A percentile compares a stretch with the other conserved stretches of the same genome.
These are phyloP conservation scores for Peribolospora baueri DNA, from an alignment of 768 basidiomycete genomes.

Conservation along the genomic window DNA sequence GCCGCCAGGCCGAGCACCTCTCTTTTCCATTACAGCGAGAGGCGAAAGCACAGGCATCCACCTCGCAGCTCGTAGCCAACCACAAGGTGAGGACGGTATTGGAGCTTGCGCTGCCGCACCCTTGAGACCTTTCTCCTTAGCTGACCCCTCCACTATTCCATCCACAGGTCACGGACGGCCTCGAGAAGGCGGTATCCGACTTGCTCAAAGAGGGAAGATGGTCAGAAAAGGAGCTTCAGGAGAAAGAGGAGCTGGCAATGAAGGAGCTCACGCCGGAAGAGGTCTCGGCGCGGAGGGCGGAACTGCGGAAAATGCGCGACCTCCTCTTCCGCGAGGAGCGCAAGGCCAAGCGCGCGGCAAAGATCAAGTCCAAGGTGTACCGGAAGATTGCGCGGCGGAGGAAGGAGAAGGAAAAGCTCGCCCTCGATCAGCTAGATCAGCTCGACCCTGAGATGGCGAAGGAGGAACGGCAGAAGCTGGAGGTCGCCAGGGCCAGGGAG, in stretches of 20 bases:
- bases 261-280: slow-evolving; percentile 67
- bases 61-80: too few species aligned
- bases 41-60: too few species aligned
- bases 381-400: slow-evolving; percentile 60
- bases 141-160: not conserved
- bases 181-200: slow-evolving; percentile 61
- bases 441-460: slow-evolving; percentile 32
- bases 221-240: slow-evolving; percentile 45
- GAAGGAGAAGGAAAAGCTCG: slow-evolving; percentile 31
- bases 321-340: slow-evolving; percentile 78
- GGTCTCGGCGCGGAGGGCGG: slow-evolving; percentile 50
- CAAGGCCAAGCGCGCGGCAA: slow-evolving; percentile 67
- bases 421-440: slow-evolving; percentile 24
- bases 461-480: slow-evolving; percentile 36
- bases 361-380: slow-evolving; percentile 91
- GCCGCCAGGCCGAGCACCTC: too few species aligned
- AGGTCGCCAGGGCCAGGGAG: slow-evolving; percentile 60
- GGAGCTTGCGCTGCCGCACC: too few species aligned
- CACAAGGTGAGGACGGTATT: too few species aligned
- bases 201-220: slow-evolving; percentile 62
- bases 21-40: too few species aligned
- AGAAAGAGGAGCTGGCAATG: slow-evolving; percentile 60
- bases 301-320: slow-evolving; percentile 70
- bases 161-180: slow-evolving; percentile 46
- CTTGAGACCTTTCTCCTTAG: not conserved